A percentile compares a stretch with the other conserved stretches of the same genome.
These are phyloP conservation scores for Penicillium sp. DNA, from an alignment of 2,329 filamentous ascomycete genomes.

Conservation along the genomic window DNA sequence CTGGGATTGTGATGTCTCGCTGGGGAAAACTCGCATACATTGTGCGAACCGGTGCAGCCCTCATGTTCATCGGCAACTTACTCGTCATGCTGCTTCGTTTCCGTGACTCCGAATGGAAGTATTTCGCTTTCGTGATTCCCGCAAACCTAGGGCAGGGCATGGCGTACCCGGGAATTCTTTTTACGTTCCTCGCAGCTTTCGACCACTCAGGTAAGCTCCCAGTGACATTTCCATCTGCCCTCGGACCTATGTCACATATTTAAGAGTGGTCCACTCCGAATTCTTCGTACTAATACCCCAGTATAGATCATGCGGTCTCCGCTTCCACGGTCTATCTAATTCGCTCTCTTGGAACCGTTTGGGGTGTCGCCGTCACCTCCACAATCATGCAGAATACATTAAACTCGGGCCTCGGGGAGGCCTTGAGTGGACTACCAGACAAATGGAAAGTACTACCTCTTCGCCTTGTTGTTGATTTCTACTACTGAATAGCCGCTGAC, in stretches of 20 bases:
- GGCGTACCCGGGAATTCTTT: conserved; percentile 54
- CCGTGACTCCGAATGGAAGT: conserved; percentile 48
- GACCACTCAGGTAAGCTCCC: conserved; percentile 57
- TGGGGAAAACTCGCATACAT: conserved; percentile 48
- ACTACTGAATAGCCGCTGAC: conserved; percentile 26
- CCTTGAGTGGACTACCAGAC: conserved; percentile 57
- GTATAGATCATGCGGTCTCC: conserved; percentile 62
- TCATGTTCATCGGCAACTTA: conserved; percentile 50
- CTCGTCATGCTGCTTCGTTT: conserved; percentile 46
- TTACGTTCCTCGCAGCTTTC: conserved; percentile 64
- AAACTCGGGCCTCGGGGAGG: conserved; percentile 55
- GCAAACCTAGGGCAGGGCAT: conserved; percentile 52
- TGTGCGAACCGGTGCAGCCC: conserved; percentile 41
- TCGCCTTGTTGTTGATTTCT: conserved; percentile 1
- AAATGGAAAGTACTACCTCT: conserved; percentile 57
- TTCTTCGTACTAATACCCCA: not conserved
- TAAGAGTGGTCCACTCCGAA: no score
- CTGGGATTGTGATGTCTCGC: conserved; percentile 51
- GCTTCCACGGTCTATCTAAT: conserved; percentile 66
- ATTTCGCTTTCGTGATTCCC: conserved; percentile 48
- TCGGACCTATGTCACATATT: not conserved
- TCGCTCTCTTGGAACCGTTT: conserved; percentile 64
- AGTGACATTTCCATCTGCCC: not conserved
- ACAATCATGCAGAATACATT: conserved; percentile 65
- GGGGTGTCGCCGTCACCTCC: conserved; percentile 65